These are phyloP conservation scores for Penicillium coffeae DNA, from an alignment of 495 filamentous ascomycete genomes.

Conservation along the genomic window DNA sequence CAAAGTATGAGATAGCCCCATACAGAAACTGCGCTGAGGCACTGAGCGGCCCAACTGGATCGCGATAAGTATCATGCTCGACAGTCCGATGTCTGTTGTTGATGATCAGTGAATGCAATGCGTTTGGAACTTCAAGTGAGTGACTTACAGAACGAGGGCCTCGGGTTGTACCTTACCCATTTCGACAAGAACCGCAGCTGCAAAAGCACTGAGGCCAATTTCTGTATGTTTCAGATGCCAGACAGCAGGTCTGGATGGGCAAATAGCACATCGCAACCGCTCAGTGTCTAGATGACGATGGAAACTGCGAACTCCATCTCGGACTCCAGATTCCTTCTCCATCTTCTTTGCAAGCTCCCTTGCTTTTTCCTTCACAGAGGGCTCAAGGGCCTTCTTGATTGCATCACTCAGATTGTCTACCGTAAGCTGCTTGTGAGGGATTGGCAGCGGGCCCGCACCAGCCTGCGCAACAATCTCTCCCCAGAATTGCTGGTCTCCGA, in stretches of 20 bases:
- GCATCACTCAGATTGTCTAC: conserved; percentile 58
- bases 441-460: conserved; percentile 68
- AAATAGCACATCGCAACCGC: conserved; percentile 58
- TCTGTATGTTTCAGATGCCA: conserved; percentile 66
- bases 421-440: conserved; percentile 65
- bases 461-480: conserved; percentile 68
- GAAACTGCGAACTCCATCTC: conserved; percentile 63
- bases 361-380: conserved; percentile 53
- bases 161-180: conserved; percentile 58
- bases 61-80: conserved; percentile 69
- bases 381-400: conserved; percentile 54
- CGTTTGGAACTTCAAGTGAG: neutral
- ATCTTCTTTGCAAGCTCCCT: conserved; percentile 57
- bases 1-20: conserved; percentile 68
- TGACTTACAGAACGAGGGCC: conserved; percentile 63
- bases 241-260: conserved; percentile 60
- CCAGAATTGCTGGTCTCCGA: conserved; percentile 85
- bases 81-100: conserved; percentile 54
- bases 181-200: conserved; percentile 60
- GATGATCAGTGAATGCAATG: neutral
- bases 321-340: conserved; percentile 58
- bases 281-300: conserved; percentile 63
- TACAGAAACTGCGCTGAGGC: conserved; percentile 69
- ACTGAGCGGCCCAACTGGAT: conserved; percentile 69
- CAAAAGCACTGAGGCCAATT: conserved; percentile 63